Evolutionary conservation across 2,329 filamentous ascomycete species (phyloP).

Genomic region (Sclerotinia sclerotiorum): DNA sequence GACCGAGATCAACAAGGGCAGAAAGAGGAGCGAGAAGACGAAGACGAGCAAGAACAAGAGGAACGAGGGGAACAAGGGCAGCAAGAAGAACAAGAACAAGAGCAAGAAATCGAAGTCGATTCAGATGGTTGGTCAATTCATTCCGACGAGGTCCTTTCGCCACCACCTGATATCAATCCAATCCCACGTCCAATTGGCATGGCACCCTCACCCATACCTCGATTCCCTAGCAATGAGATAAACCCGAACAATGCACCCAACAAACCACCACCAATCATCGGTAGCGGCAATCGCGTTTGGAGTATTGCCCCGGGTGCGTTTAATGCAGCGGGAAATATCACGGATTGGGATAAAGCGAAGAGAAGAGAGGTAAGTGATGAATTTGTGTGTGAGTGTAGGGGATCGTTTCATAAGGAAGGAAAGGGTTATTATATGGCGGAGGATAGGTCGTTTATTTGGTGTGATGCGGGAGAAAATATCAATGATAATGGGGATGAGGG

Average conservation of each 20-base stretch:
- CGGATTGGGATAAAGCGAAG: background rate
- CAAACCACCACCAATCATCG: background rate
- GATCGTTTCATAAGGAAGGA: background rate
- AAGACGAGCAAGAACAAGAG: background rate
- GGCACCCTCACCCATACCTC: background rate
- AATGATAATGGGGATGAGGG: background rate
- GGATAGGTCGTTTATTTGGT: background rate
- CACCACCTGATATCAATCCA: background rate
- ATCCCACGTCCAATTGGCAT: background rate
- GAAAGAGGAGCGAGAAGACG: background rate
- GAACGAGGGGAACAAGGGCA: background rate
- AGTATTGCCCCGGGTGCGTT: background rate
- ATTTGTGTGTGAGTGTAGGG: background rate
- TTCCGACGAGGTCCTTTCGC: background rate
- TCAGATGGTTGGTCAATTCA: background rate
- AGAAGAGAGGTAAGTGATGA: background rate
- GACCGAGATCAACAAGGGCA: too few relatives aligned
- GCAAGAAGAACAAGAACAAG: background rate
- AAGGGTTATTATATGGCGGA: background rate
- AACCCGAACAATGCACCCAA: background rate
- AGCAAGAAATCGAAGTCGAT: background rate
- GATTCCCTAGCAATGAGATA: slow-evolving; percentile 2
- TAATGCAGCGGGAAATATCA: background rate
- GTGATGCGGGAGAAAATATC: background rate
- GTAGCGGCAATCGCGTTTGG: background rate